These are phyloP conservation scores for Penicillium sclerotigenum DNA, from an alignment of 2,329 filamentous ascomycete genomes.

Conservation along the genomic window DNA sequence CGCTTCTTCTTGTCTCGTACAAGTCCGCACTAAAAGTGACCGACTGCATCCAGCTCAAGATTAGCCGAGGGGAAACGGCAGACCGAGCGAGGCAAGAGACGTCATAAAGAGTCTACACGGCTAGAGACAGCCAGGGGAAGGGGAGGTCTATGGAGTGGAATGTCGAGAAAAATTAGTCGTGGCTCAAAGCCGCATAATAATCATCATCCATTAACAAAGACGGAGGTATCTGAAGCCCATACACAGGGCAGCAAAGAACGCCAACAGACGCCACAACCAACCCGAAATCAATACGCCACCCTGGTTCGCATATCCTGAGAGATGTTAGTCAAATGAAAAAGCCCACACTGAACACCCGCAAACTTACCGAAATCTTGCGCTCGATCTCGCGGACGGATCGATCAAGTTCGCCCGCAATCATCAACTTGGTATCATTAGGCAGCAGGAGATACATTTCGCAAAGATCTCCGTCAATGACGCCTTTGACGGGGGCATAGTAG, in stretches of 20 bases:
- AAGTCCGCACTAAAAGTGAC: slow-evolving; percentile 22
- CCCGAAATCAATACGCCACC: slow-evolving; percentile 50
- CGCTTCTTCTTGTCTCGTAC: slow-evolving; percentile 49
- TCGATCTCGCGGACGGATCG: slow-evolving; percentile 90
- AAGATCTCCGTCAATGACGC: slow-evolving; percentile 92
- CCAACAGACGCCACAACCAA: slow-evolving; percentile 26
- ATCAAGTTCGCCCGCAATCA: slow-evolving; percentile 91
- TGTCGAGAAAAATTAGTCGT: neutral
- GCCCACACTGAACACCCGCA: neutral
- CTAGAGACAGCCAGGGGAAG: neutral
- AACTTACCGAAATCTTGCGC: slow-evolving; percentile 76
- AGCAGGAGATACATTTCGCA: slow-evolving; percentile 88
- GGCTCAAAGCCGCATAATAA: slow-evolving; percentile 10
- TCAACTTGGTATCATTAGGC: slow-evolving; percentile 83
- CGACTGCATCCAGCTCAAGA: slow-evolving; percentile 44
- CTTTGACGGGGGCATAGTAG: slow-evolving; percentile 96
- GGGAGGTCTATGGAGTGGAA: neutral
- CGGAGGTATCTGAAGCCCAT: slow-evolving; percentile 27
- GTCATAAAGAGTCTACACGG: neutral
- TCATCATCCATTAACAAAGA: slow-evolving; percentile 20
- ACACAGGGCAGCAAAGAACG: slow-evolving; percentile 20
- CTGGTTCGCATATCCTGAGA: slow-evolving; percentile 55
- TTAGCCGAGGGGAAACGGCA: slow-evolving; percentile 31
- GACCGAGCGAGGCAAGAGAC: slow-evolving; percentile 54
- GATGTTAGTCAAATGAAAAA: slow-evolving; percentile 14